A percentile compares a stretch with the other conserved stretches of the same genome.
These are phyloP conservation scores for Fusarium napiforme DNA, from an alignment of 2,329 filamentous ascomycete species.

Conservation along the genomic window DNA sequence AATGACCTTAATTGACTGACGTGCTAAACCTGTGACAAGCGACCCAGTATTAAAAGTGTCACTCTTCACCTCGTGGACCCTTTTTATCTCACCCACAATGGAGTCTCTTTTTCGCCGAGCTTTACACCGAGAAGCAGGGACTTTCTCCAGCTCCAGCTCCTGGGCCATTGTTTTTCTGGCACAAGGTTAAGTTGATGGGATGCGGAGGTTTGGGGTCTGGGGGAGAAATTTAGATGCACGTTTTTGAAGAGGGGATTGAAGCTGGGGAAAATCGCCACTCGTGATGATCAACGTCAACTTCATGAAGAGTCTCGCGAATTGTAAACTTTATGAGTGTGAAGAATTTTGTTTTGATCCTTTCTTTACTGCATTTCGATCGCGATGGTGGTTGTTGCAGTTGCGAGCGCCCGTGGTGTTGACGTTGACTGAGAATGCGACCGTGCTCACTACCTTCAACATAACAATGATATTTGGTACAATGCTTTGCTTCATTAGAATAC, in stretches of 20 bases:
- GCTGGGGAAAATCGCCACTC: constrained; percentile 22
- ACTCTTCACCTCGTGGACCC: not conserved
- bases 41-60: constrained; percentile 16
- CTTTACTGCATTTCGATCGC: not conserved
- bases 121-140: constrained; percentile 13
- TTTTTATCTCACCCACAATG: constrained; percentile 1
- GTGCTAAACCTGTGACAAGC: not conserved
- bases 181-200: constrained; percentile 2
- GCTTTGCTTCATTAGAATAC: rapidly evolving
- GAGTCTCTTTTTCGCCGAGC: constrained; percentile 10
- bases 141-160: not conserved
- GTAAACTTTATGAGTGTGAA: rapidly evolving
- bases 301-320: not conserved
- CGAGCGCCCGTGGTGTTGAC: not conserved
- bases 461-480: rapidly evolving
- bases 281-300: not conserved
- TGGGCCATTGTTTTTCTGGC: not conserved
- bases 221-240: not conserved
- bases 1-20: not conserved
- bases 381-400: too few species aligned
- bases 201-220: constrained; percentile 19
- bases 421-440: not conserved
- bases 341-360: not conserved
- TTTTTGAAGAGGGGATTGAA: not conserved
- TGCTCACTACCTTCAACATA: not conserved